phyloP scores from a whole-genome alignment of 2,329 filamentous ascomycete genomes.

The Pseudogymnoascus destructans region DNA sequence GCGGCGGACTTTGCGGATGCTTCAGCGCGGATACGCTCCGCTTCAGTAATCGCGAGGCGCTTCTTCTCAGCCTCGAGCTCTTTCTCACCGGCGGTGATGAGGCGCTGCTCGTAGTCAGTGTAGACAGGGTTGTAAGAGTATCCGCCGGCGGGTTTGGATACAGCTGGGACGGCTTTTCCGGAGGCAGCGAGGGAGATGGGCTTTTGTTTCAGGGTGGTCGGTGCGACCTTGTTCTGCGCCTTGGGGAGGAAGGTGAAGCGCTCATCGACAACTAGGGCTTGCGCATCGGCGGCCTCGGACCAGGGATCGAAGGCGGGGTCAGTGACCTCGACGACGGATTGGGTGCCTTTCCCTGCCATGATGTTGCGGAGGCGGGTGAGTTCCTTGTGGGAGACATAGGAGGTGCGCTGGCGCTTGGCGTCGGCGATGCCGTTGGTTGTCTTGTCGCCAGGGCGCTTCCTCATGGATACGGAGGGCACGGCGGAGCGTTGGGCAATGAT shows the following conservation, averaged over 20 bases:
- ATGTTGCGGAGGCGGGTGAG: constrained; percentile 64
- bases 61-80: constrained; percentile 68
- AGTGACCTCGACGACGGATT: constrained; percentile 34
- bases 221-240: constrained; percentile 53
- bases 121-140: constrained; percentile 90
- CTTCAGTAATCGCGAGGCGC: constrained; percentile 53
- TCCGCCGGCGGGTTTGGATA: constrained; percentile 65
- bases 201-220: constrained; percentile 59
- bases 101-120: constrained; percentile 67
- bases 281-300: constrained; percentile 39
- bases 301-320: constrained; percentile 70
- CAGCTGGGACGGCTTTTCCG: constrained; percentile 66
- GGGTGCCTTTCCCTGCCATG: constrained; percentile 50
- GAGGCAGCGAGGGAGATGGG: constrained; percentile 73
- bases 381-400: constrained; percentile 77
- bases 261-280: constrained; percentile 35
- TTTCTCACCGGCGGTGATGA: constrained; percentile 62
- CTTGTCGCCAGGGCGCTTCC: constrained; percentile 57
- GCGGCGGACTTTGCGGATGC: constrained; percentile 57
- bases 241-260: constrained; percentile 54
- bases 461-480: constrained; percentile 62
- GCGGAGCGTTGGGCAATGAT: constrained; percentile 78
- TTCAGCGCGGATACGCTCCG: constrained; percentile 54
- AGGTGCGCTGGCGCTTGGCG: constrained; percentile 61
- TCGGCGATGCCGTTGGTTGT: constrained; percentile 59